Conservation (phyloP, 1,284 basidiomycete genomes). For the Bondarzewia mesenterica region DNA sequence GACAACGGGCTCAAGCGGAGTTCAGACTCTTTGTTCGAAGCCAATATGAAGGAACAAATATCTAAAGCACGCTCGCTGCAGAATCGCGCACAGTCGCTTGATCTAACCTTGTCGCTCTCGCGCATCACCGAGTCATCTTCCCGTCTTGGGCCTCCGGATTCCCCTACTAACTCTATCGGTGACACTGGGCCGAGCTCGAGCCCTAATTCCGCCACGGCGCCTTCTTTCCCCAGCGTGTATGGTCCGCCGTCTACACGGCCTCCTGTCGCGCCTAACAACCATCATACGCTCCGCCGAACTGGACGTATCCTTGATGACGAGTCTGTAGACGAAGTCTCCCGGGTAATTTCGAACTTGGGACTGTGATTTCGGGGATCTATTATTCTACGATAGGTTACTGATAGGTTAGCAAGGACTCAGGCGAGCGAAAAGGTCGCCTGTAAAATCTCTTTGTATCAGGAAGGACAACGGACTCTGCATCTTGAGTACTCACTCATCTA, state of each 20-base stretch:
- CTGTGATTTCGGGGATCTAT: slow-evolving; percentile 32
- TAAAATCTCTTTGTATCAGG: slow-evolving; percentile 14
- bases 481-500: background rate
- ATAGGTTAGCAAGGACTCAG: background rate
- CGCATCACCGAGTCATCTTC: slow-evolving; percentile 65
- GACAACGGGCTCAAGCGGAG: slow-evolving; percentile 69
- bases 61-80: slow-evolving; percentile 68
- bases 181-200: slow-evolving; percentile 59
- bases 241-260: slow-evolving; percentile 46
- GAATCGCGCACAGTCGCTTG: slow-evolving; percentile 76
- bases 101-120: slow-evolving; percentile 69
- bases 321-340: slow-evolving; percentile 61
- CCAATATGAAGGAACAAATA: slow-evolving; percentile 74
- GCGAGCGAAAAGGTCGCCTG: slow-evolving; percentile 6
- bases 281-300: background rate
- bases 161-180: slow-evolving; percentile 66
- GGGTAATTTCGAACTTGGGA: slow-evolving; percentile 73
- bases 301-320: slow-evolving; percentile 20
- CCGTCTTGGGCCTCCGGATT: slow-evolving; percentile 58
- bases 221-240: slow-evolving; percentile 78
- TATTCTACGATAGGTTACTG: background rate
- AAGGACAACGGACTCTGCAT: slow-evolving; percentile 14
- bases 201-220: slow-evolving; percentile 64
- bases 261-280: slow-evolving; percentile 27
- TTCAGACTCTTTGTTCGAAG: slow-evolving; percentile 81